Base-by-base conservation (phyloP, 495 filamentous ascomycete species). In the Xeromyces bisporus region DNA sequence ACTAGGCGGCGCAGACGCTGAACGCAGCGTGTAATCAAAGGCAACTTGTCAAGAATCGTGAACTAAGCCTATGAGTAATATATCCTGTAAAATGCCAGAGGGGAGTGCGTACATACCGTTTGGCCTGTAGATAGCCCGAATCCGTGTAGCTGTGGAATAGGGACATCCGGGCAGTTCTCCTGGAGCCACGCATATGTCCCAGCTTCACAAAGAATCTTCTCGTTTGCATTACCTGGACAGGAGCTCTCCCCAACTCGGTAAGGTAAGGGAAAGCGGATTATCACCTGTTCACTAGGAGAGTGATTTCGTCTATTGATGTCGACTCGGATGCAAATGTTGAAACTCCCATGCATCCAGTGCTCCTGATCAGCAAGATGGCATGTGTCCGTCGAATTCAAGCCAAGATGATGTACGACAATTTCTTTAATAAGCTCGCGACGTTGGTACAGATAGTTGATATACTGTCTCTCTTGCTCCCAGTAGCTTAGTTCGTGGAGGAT, bases 171-270 rank as follows among this genome's bases (percentile, higher is more conserved):
- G 32, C 51, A 55, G 23, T 48, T 41, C 18, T 44, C 28, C 39
- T 48, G 41, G 2, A 56, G 41, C 52, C 52, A 40, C 14, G 37
- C 42, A 42, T 53, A 59, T 0, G 55, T 44, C 29, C 41, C 55
- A 15, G 45, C 51, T 35, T 55, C 52, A 36, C 42, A 56, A 29
- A 44, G 42, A 26, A 58, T 31, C 39, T 58, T 58, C 30, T 58
- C 50, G 29, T 58, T 46, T 5, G 39, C 38, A 41, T 48, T 59
- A 37, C 51, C 51, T 26, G 53, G 47, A 18, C 38, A 31, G 31
- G 38, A 42, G 28, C 21, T 39, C 32, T 56, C 55, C 15, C 44
- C 55, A 31, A 56, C 29, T 18, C 46, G 46, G 37, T 59, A 51
- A 20, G 48, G 51, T 23, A 59, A 32, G 32, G 55, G 55, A 42